These are phyloP conservation scores for Onygenales sp. DNA, from an alignment of 2,329 filamentous ascomycete species.

Conservation along the genomic window DNA sequence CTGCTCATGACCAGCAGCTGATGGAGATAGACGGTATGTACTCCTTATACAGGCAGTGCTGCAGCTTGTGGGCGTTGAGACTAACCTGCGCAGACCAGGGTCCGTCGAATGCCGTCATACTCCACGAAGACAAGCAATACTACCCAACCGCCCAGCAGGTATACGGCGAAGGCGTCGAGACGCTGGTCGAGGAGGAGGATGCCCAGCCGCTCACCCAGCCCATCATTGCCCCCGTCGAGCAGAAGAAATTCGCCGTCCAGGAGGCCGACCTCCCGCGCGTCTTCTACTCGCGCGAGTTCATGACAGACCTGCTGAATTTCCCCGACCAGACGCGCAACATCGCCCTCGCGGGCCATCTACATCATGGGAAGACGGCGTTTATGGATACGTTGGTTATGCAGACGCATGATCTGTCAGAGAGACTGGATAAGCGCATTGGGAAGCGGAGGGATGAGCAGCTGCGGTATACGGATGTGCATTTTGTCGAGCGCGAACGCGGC, in stretches of 20 bases:
- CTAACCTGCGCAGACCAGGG: slow-evolving; percentile 53
- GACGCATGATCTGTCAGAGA: slow-evolving; percentile 77
- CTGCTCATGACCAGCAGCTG: slow-evolving; percentile 63
- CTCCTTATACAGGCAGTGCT: not conserved
- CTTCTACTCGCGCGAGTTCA: slow-evolving; percentile 78
- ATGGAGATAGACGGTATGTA: slow-evolving; percentile 79
- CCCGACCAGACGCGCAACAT: slow-evolving; percentile 91
- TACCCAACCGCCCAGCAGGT: slow-evolving; percentile 97
- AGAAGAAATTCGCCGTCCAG: slow-evolving; percentile 93
- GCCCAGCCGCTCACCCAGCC: slow-evolving; percentile 85
- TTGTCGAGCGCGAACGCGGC: slow-evolving; percentile 80
- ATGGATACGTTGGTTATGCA: slow-evolving; percentile 98
- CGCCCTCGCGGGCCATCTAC: slow-evolving; percentile 81
- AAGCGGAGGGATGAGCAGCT: slow-evolving; percentile 80
- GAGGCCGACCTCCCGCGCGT: slow-evolving; percentile 85
- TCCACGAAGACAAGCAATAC: slow-evolving; percentile 99
- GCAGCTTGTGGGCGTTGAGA: not conserved
- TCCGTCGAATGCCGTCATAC: slow-evolving; percentile 89
- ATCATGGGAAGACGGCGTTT: slow-evolving; percentile 95
- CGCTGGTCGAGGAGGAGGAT: slow-evolving; percentile 93
- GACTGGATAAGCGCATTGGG: slow-evolving; percentile 70
- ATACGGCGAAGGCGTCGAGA: slow-evolving; percentile 90
- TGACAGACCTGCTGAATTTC: slow-evolving; percentile 93
- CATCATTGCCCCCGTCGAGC: slow-evolving; percentile 83
- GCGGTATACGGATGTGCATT: slow-evolving; percentile 86